phyloP scores from a whole-genome alignment of 1,139 yeast genomes.

The Debaryomyces robertsiae region DNA sequence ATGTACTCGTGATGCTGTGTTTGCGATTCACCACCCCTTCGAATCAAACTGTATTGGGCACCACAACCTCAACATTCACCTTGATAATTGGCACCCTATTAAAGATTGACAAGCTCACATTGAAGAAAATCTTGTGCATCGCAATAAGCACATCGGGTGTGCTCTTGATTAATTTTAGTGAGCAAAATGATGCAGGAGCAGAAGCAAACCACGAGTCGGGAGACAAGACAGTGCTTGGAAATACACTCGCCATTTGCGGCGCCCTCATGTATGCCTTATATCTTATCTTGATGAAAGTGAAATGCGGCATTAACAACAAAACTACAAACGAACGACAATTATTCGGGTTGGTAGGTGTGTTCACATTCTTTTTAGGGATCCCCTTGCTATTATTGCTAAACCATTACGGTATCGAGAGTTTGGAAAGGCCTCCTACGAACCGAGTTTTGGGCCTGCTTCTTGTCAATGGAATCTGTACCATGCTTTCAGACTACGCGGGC shows the following conservation, averaged over 20 bases:
- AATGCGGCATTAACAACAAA: conserved; percentile 45
- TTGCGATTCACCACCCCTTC: conserved; percentile 56
- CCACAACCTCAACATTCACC: conserved; percentile 56
- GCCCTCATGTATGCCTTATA: conserved; percentile 53
- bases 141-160: conserved; percentile 50
- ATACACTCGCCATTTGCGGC: conserved; percentile 46
- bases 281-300: conserved; percentile 44
- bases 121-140: conserved; percentile 49
- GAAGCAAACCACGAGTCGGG: conserved; percentile 32
- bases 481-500: conserved; percentile 52
- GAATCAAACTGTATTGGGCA: conserved; percentile 53
- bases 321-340: conserved; percentile 50
- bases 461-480: conserved; percentile 47
- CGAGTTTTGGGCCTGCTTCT: conserved; percentile 37
- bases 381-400: conserved; percentile 42
- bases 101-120: conserved; percentile 44
- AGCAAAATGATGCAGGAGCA: conserved; percentile 19
- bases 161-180: conserved; percentile 46
- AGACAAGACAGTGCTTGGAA: conserved; percentile 48
- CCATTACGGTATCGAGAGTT: conserved; percentile 37
- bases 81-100: conserved; percentile 44
- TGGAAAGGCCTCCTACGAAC: conserved; percentile 38
- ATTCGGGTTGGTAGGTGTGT: conserved; percentile 51
- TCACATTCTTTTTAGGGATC: conserved; percentile 39
- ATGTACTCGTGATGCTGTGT: conserved; percentile 41